These are phyloP conservation scores for Ascochyta koolunga DNA, from an alignment of 2,329 filamentous ascomycete genomes.

Conservation along the genomic window DNA sequence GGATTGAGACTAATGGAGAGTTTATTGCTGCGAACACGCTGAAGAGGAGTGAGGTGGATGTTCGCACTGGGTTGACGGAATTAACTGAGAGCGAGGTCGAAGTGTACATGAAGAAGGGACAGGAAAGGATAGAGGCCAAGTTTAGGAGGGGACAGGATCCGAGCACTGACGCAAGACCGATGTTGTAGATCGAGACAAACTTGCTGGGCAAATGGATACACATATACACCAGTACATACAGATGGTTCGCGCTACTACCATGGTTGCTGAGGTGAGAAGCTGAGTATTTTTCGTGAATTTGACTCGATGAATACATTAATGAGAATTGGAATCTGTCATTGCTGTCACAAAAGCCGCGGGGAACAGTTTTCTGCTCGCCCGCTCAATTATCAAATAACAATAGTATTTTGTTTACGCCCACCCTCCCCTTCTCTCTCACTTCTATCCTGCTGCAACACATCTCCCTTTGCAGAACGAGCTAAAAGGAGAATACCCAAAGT, in stretches of 20 bases:
- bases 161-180: conserved; percentile 27
- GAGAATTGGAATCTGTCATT: neutral
- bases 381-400: no score
- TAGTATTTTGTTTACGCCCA: no score
- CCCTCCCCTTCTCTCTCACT: no score
- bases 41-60: conserved; percentile 32
- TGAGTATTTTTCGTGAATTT: neutral
- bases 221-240: no score
- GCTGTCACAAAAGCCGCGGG: neutral
- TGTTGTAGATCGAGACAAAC: conserved; percentile 16
- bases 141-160: conserved; percentile 25
- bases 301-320: neutral
- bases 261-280: conserved; percentile 6
- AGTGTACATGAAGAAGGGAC: conserved; percentile 36
- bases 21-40: conserved; percentile 42
- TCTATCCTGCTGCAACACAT: no score
- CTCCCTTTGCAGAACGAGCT: no score
- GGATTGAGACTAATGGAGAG: conserved; percentile 29
- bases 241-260: neutral
- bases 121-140: conserved; percentile 29
- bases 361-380: neutral
- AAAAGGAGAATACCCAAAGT: no score
- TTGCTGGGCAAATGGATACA: no score
- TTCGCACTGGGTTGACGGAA: conserved; percentile 29
- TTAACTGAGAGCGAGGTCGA: conserved; percentile 42